Evolutionary conservation across 2,329 filamentous ascomycete genomes (phyloP).

Genomic region (Talaromyces sp.): DNA sequence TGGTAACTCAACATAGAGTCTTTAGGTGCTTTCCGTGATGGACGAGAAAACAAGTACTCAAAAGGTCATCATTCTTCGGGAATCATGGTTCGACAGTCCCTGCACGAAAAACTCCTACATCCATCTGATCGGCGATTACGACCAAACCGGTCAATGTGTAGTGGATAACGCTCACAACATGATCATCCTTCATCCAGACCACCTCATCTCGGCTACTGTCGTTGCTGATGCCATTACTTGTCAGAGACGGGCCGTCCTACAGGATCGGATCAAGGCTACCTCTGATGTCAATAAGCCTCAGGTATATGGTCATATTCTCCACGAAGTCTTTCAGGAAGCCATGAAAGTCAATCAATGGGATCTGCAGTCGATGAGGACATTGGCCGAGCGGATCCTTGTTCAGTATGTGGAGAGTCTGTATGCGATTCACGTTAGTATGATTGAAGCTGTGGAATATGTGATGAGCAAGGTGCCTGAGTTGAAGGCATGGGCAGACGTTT

Average conservation of each 20-base stretch:
- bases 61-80: conserved; percentile 71
- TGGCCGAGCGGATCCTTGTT: conserved; percentile 67
- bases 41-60: conserved; percentile 66
- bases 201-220: conserved; percentile 89
- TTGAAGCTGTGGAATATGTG: conserved; percentile 73
- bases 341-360: conserved; percentile 82
- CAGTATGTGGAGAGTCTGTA: conserved; percentile 87
- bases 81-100: conserved; percentile 81
- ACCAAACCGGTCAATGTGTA: conserved; percentile 66
- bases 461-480: conserved; percentile 79
- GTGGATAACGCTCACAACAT: conserved; percentile 82
- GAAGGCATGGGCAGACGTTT: conserved; percentile 76
- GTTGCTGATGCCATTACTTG: conserved; percentile 96
- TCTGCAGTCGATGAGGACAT: conserved; percentile 58
- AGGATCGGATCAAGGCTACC: conserved; percentile 91
- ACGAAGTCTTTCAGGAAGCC: conserved; percentile 92
- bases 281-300: conserved; percentile 74
- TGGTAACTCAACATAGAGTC: conserved; percentile 6
- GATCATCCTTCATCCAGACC: conserved; percentile 89
- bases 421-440: conserved; percentile 72
- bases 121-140: conserved; percentile 79
- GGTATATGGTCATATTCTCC: conserved; percentile 88
- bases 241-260: conserved; percentile 82
- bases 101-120: conserved; percentile 73
- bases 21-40: conserved; percentile 74